Evolutionary conservation across 495 filamentous ascomycete species (phyloP), one percentile per base, ranked within the genome.

Genomic region (Penicillium steckii): DNA sequence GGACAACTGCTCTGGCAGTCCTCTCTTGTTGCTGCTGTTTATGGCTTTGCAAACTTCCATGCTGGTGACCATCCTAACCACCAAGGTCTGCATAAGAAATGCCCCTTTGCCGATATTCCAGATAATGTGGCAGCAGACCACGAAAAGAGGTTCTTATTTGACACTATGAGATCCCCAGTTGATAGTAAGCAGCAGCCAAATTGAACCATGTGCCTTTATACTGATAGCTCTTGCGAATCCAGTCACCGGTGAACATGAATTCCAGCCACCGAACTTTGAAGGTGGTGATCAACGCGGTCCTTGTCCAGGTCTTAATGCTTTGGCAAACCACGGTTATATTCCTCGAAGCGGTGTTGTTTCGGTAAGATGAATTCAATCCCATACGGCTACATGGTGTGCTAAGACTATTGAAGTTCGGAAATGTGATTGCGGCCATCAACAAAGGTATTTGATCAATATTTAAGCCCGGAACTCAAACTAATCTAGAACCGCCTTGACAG

Each of bases 251-350:
- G 50, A 64, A 4, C 68, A 77, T 52, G 61, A 53, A 12, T 79
- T 72, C 32, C 66, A 72, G 2, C 59, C 73, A 8, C 72, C 69
- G 0, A 58, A 72, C 40, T 63, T 68, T 25, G 58, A 59, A 23
- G 51, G 56, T 13, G 69, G 70, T 17, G 71, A 74, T 57, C 69
- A 72, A 52, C 70, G 73, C 29, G 76, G 74, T 7, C 73, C 76
- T 46, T 81, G 80, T 50, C 78, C 78, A 1, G 78, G 76, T 33
- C 59, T 81, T 17, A 82, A 82, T 52, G 71, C 75, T 9, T 45
- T 80, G 27, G 79, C 80, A 30, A 81, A 82, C 38, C 78, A 80
- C 59, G 70, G 67, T n/a, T 83, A 81, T 46, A 65, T 80, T 23
- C 78, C 80, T 1, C 74, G 77, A 46, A 76, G 73, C 50, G 79